Conservation (phyloP, 306 rosid genomes). For the Lupinus albus region DNA sequence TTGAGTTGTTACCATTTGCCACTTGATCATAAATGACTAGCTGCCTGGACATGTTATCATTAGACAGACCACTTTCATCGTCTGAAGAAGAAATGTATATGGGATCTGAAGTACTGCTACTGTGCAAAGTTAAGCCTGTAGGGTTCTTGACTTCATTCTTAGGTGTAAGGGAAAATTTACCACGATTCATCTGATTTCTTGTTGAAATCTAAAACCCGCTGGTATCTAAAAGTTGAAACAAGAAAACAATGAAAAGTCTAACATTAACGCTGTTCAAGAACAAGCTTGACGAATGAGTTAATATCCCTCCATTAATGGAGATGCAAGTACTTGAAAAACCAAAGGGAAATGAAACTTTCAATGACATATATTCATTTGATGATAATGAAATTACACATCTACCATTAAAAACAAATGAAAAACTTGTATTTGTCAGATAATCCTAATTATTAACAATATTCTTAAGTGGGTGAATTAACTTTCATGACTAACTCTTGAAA, state of each 20-base stretch:
- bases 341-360: no score
- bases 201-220: slow-evolving; percentile 40
- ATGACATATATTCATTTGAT: no score
- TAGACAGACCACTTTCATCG: slow-evolving; percentile 52
- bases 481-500: slow-evolving; percentile 36
- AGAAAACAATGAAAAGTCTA: background rate
- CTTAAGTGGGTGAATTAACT: slow-evolving; percentile 13
- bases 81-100: slow-evolving; percentile 50
- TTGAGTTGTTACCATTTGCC: slow-evolving; percentile 43
- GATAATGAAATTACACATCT: no score
- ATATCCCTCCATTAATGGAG: no score
- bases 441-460: no score
- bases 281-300: slow-evolving; percentile 27
- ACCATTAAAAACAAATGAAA: no score
- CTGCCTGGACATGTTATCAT: slow-evolving; percentile 54
- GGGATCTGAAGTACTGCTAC: slow-evolving; percentile 29
- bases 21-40: slow-evolving; percentile 71
- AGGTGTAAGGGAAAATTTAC: slow-evolving; percentile 48
- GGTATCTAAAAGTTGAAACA: slow-evolving; percentile 28
- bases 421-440: no score
- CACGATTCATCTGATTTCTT: slow-evolving; percentile 47
- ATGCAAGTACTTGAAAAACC: no score
- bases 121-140: slow-evolving; percentile 40
- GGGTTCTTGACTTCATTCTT: slow-evolving; percentile 40
- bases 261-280: background rate